Evolutionary conservation across 768 basidiomycete genomes (phyloP).

Genomic region (Crepidotus variabilis): DNA sequence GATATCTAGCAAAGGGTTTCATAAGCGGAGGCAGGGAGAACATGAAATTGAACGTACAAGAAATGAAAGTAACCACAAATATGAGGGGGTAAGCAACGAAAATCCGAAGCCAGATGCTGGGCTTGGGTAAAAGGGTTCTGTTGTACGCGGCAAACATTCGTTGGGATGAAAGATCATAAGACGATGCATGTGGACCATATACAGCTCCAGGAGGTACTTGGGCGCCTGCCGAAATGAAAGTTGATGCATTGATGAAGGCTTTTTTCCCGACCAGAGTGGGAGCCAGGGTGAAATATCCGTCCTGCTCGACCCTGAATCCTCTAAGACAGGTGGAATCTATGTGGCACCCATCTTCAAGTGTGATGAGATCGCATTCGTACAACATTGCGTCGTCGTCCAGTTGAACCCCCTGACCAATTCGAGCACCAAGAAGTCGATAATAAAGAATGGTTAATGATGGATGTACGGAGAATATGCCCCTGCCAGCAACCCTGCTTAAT

Average conservation of each 20-base stretch:
- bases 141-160: conserved; percentile 35
- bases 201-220: conserved; percentile 30
- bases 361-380: conserved; percentile 42
- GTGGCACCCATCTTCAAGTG: conserved; percentile 38
- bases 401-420: conserved; percentile 35
- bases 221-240: conserved; percentile 39
- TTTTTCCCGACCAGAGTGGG: conserved; percentile 32
- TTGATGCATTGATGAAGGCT: conserved; percentile 39
- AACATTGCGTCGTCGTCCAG: conserved; percentile 36
- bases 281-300: conserved; percentile 39
- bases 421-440: conserved; percentile 42
- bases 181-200: conserved; percentile 45
- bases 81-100: conserved; percentile 40
- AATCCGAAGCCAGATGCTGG: conserved; percentile 26
- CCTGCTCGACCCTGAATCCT: conserved; percentile 42
- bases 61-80: conserved; percentile 25
- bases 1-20: conserved; percentile 25
- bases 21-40: neutral
- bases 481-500: conserved; percentile 28
- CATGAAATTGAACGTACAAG: conserved; percentile 21
- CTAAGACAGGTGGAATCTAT: conserved; percentile 37
- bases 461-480: conserved; percentile 38
- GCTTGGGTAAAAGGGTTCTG: conserved; percentile 29
- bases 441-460: conserved; percentile 35
- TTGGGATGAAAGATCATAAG: conserved; percentile 34